Percentiles rank a stretch among this genome's conserved stretches.
phyloP scores from a whole-genome alignment of 805 yeast genomes.

The Lachancea nothofagi region DNA sequence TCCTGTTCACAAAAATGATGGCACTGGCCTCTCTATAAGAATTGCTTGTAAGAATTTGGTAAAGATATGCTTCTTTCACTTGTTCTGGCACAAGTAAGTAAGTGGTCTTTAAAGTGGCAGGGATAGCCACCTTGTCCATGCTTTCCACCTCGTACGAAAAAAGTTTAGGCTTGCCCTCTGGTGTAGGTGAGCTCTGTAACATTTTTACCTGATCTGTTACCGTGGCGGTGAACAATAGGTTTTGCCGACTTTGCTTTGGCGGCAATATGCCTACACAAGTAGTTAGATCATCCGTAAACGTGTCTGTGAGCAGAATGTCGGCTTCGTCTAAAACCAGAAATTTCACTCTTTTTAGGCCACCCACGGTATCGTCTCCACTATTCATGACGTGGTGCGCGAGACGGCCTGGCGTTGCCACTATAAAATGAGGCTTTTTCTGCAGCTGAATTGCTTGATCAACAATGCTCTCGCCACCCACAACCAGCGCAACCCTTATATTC shows the following conservation, averaged over 20 bases:
- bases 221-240: constrained; percentile 90
- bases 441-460: constrained; percentile 80
- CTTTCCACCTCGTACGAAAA: constrained; percentile 72
- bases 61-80: constrained; percentile 85
- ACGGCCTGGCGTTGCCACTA: constrained; percentile 96
- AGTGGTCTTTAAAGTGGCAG: constrained; percentile 57
- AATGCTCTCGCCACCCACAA: constrained; percentile 95
- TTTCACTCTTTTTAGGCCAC: constrained; percentile 71
- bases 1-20: constrained; percentile 86
- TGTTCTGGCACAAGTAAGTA: constrained; percentile 79
- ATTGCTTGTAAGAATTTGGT: constrained; percentile 57
- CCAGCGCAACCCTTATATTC: constrained; percentile 74
- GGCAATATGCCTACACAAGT: constrained; percentile 73
- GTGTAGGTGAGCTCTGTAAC: constrained; percentile 57
- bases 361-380: constrained; percentile 82
- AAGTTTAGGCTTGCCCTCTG: constrained; percentile 48
- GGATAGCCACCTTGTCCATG: constrained; percentile 73
- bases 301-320: constrained; percentile 78
- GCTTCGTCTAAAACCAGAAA: constrained; percentile 93
- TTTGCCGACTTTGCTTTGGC: constrained; percentile 67
- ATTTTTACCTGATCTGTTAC: constrained; percentile 88
- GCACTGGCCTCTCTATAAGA: constrained; percentile 62
- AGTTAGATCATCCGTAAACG: constrained; percentile 74
- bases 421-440: constrained; percentile 83
- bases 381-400: constrained; percentile 84